phyloP scores from a whole-genome alignment of 2,329 filamentous ascomycete genomes.

The Biscogniauxia sp. region DNA sequence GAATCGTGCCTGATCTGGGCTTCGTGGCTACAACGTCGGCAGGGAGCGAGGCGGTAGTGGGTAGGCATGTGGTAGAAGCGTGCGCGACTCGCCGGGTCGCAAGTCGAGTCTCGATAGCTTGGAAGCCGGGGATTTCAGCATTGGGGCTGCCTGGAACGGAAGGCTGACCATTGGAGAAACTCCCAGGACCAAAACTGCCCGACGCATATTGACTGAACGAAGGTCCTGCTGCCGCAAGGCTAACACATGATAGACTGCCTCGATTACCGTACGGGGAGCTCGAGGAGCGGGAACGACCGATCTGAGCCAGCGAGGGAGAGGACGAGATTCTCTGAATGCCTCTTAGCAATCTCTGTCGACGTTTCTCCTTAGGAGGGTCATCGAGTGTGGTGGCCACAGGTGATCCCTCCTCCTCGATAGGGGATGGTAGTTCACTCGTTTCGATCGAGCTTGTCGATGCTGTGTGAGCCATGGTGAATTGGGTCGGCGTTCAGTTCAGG shows the following conservation, averaged over 20 bases:
- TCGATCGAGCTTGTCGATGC: slow-evolving; percentile 7
- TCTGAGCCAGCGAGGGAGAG: slow-evolving; percentile 66
- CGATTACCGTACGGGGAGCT: slow-evolving; percentile 64
- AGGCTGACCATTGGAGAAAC: slow-evolving; percentile 35
- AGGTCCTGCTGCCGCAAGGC: slow-evolving; percentile 42
- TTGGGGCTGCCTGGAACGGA: slow-evolving; percentile 40
- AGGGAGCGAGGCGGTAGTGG: slow-evolving; percentile 60
- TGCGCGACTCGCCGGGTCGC: slow-evolving; percentile 55
- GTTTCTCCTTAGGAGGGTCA: slow-evolving; percentile 57
- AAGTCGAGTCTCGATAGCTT: slow-evolving; percentile 46
- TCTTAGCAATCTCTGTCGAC: slow-evolving; percentile 67
- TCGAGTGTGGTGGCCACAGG: slow-evolving; percentile 21
- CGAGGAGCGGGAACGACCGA: slow-evolving; percentile 63
- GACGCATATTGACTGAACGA: slow-evolving; percentile 38
- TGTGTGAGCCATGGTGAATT: slow-evolving; percentile 9
- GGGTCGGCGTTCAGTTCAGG: neutral
- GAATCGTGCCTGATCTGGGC: slow-evolving; percentile 26
- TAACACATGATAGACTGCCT: slow-evolving; percentile 54
- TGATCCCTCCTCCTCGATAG: slow-evolving; percentile 22
- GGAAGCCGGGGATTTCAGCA: slow-evolving; percentile 39
- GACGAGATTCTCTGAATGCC: slow-evolving; percentile 80
- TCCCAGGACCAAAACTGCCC: slow-evolving; percentile 31
- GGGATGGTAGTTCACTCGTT: slow-evolving; percentile 14
- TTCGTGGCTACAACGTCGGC: slow-evolving; percentile 54
- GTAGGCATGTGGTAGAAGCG: slow-evolving; percentile 39